phyloP scores from a whole-genome alignment of 495 filamentous ascomycete genomes.

The Hypoxylon subgilvum region DNA sequence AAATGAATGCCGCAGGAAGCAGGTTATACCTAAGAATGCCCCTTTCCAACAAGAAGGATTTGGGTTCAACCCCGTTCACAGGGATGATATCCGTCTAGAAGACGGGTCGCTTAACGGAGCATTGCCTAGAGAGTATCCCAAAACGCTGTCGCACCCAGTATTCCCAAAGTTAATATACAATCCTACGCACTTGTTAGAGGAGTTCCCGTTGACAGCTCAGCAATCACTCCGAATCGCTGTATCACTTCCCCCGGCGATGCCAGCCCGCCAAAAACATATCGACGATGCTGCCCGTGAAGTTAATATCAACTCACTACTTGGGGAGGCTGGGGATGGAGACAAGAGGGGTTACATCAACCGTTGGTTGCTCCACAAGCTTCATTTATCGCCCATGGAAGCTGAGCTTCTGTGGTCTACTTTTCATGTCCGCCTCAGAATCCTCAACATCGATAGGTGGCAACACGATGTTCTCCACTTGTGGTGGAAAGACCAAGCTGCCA shows the following conservation, averaged over 20 bases:
- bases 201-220: slow-evolving; percentile 34
- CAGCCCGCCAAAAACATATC: slow-evolving; percentile 28
- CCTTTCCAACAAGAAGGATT: slow-evolving; percentile 34
- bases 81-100: slow-evolving; percentile 36
- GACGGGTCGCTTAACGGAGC: slow-evolving; percentile 16
- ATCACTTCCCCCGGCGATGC: slow-evolving; percentile 23
- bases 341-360: slow-evolving; percentile 53
- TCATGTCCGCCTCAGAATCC: slow-evolving; percentile 41
- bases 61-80: slow-evolving; percentile 29
- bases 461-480: slow-evolving; percentile 53
- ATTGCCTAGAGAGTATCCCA: slow-evolving; percentile 10
- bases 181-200: slow-evolving; percentile 36
- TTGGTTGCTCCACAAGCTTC: slow-evolving; percentile 55
- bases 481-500: slow-evolving; percentile 48
- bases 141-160: slow-evolving; percentile 29
- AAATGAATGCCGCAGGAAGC: slow-evolving; percentile 33
- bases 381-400: slow-evolving; percentile 51
- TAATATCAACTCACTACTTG: slow-evolving; percentile 35
- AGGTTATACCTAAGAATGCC: slow-evolving; percentile 33
- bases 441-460: slow-evolving; percentile 52
- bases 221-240: slow-evolving; percentile 34
- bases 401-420: slow-evolving; percentile 50
- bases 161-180: slow-evolving; percentile 36
- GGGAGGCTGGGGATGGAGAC: slow-evolving; percentile 30
- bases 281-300: slow-evolving; percentile 39